Percentiles rank a stretch among this genome's conserved stretches.
phyloP scores from a whole-genome alignment of 1,139 yeast genomes.

The Taphrina communis region DNA sequence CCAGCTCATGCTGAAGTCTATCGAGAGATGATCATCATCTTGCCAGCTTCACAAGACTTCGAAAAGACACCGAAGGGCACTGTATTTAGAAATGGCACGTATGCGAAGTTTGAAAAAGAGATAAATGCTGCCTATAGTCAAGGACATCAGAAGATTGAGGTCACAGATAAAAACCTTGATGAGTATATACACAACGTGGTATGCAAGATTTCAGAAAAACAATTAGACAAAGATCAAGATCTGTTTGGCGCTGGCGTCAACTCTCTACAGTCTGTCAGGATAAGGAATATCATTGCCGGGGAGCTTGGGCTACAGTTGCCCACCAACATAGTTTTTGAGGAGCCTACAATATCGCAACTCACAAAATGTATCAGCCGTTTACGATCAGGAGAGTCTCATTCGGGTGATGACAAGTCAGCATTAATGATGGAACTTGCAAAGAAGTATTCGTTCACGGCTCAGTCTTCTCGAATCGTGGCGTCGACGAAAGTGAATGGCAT shows the following conservation, averaged over 20 bases:
- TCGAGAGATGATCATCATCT: conserved; percentile 39
- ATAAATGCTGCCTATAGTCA: conserved; percentile 40
- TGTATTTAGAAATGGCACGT: conserved; percentile 43
- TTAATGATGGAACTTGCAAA: conserved; percentile 41
- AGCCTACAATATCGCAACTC: conserved; percentile 37
- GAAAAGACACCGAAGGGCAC: conserved; percentile 45
- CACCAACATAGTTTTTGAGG: conserved; percentile 43
- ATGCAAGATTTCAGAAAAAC: conserved; percentile 23
- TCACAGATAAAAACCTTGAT: conserved; percentile 31
- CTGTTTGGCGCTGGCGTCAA: conserved; percentile 44
- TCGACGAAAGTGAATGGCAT: background rate
- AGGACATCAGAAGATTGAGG: conserved; percentile 37
- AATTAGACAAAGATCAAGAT: conserved; percentile 39
- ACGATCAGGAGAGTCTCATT: conserved; percentile 4
- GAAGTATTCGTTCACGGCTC: conserved; percentile 32
- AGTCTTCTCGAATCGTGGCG: background rate
- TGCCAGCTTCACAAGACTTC: conserved; percentile 41
- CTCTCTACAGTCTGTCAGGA: conserved; percentile 27
- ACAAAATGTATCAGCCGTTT: conserved; percentile 23
- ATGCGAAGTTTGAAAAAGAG: conserved; percentile 42
- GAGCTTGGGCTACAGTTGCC: conserved; percentile 21
- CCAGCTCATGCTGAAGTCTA: conserved; percentile 43
- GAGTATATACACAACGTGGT: conserved; percentile 11
- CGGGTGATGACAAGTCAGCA: conserved; percentile 7
- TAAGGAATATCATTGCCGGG: conserved; percentile 13